phyloP scores from a whole-genome alignment of 2,329 filamentous ascomycete species.

The Cercospora nicotianae region DNA sequence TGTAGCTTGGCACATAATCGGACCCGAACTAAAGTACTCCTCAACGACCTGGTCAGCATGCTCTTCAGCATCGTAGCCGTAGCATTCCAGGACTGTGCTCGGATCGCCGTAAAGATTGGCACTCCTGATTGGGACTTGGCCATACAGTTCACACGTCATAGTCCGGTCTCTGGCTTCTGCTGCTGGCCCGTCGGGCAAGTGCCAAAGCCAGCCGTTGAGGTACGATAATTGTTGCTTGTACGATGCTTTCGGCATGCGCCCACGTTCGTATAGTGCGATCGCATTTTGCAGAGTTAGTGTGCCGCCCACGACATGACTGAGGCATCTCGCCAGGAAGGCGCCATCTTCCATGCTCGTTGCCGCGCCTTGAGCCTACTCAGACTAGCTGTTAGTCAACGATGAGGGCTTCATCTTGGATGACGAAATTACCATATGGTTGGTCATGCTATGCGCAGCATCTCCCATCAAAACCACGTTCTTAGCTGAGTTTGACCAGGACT shows the following conservation, averaged over 20 bases:
- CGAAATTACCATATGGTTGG: conserved; percentile 41
- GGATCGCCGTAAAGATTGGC: conserved; percentile 46
- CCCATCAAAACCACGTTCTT: conserved; percentile 50
- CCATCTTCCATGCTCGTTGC: conserved; percentile 26
- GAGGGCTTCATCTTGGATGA: conserved; percentile 34
- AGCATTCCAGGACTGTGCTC: conserved; percentile 41
- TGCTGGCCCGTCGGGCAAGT: conserved; percentile 40
- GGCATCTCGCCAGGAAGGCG: conserved; percentile 43
- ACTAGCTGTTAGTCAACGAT: conserved; percentile 27
- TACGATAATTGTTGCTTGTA: conserved; percentile 47
- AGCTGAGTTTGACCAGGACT: conserved; percentile 44
- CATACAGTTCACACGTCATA: conserved; percentile 42
- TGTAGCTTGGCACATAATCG: conserved; percentile 35
- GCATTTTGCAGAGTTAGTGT: conserved; percentile 40
- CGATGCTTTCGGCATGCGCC: conserved; percentile 46
- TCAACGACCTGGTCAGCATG: conserved; percentile 40
- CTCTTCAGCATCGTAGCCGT: conserved; percentile 45
- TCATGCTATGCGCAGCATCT: conserved; percentile 47
- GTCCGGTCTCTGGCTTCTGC: conserved; percentile 41
- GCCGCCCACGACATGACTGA: conserved; percentile 41
- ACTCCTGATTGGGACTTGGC: conserved; percentile 40
- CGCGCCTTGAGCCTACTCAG: conserved; percentile 14
- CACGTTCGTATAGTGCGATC: conserved; percentile 43
- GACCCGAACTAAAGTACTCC: conserved; percentile 30
- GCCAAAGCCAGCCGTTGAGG: conserved; percentile 42